Evolutionary conservation across 306 rosid species (phyloP), one percentile per base, ranked within the genome.

Genomic region (Rubus parviflorus): DNA sequence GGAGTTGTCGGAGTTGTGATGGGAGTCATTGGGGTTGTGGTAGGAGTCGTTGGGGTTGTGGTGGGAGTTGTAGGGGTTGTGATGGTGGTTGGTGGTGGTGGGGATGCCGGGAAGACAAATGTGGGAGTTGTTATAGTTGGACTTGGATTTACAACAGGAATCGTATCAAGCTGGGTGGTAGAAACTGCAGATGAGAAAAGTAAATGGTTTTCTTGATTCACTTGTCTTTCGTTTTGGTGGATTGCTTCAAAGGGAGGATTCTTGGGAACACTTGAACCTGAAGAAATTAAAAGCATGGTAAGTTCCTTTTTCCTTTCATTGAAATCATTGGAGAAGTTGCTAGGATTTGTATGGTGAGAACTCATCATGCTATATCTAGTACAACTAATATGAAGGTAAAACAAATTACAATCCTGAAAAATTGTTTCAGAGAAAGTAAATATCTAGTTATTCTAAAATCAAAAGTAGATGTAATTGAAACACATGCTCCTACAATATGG

Each of bases 131-230:
- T 80, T 46, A 84, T n/a, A 74, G 91, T 88, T 48, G 97, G 92
- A 65, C 87, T 88, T 67, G 99, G 99, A 78, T 92, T 96, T 17
- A 96, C 83, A 5, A 81, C 49, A 37, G 98, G 97, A 78, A 88
- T 82, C 3, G 85, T 61, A 78, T 88, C 97, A 63, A 80, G 66
- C 79, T 88, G 84, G 22, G 84, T 51, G 9, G 74, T 68, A 47
- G 65, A 79, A 78, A 81, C 80, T 40, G 85, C 84, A 79, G 89
- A 76, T 70, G 97, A 80, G 79, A 85, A 80, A 61, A 70, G 77
- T 74, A 82, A 75, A 72, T 46, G 76, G 23, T 87, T 80, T 75
- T 87, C 90, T 76, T 88, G 82, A 74, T 66, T 76, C 75, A 79
- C 68, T 25, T 61, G 51, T 78, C 47, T 66, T 76, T 25, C 79